Base-by-base conservation (phyloP, 2,329 filamentous ascomycete species). In the Phialophora verrucosa region DNA sequence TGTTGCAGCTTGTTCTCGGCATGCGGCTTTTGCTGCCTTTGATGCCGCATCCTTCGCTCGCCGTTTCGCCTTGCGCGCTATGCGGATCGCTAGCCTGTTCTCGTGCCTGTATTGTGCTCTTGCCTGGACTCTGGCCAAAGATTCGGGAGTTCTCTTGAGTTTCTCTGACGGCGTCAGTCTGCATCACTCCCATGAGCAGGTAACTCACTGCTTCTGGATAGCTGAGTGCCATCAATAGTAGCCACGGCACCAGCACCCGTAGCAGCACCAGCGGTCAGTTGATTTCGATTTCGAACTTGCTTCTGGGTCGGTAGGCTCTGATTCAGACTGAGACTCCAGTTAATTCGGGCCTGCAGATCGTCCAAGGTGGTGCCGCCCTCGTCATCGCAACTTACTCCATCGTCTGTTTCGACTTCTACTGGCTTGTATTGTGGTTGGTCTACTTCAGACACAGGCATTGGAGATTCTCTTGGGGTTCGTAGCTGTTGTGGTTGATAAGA, bases 311-410 rank as follows among this genome's bases (percentile, higher is more conserved):
- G n/a, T 29, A 29, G 49, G 8, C 47, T 42, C 59, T 61, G 59
- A 29, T 51, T 17, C 27, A 64, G 44, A 49, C 50, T 64, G 27
- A 64, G 59, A 31, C 42, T 53, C 29, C 63, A 59, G 38, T 61
- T 56, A 44, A 68, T 65, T n/a, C 65, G 53, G n/a, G 42, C 23
- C 29, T 65, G 55, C 29, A 68, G 61, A 20, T 32, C 35, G 49
- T 68, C 63, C 8, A 68, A 23, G n/a, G 31, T 23, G 10, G 54
- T 56, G 29, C 14, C n/a, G 17, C 25, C 29, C 44, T 17, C 23
- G 44, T 54, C 59, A 42, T n/a, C 51, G n/a, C n/a, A 8, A 20
- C 57, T 44, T 49, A 59, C 54, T 20, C 38, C 53, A 23, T 49
- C 61, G n/a, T 31, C 62, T n/a, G 4, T 38, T 49, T 31, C 14